A percentile compares a stretch with the other conserved stretches of the same genome.
Evolutionary conservation across 2,329 filamentous ascomycete species (phyloP).

Genomic region (Neonectria coccinea): DNA sequence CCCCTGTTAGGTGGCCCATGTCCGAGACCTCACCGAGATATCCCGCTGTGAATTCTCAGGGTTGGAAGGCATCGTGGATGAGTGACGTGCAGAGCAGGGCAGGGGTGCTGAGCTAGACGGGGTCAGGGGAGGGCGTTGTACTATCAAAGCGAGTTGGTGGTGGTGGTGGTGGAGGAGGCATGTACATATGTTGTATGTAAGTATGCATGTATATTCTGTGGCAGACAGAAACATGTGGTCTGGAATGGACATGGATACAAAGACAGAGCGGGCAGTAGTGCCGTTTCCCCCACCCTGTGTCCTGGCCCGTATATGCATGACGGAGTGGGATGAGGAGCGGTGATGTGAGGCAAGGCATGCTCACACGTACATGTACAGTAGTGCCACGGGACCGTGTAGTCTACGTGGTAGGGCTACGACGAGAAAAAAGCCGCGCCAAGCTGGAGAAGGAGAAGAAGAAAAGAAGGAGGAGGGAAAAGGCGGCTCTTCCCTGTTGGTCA

Average conservation of each 20-base stretch:
- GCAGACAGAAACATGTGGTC: neutral
- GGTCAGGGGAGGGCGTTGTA: constrained; percentile 3
- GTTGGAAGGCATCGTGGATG: neutral
- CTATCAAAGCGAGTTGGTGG: neutral
- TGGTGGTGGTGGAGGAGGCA: neutral
- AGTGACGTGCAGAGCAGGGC: neutral
- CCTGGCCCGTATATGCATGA: constrained; percentile 25
- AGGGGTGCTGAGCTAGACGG: constrained; percentile 1
- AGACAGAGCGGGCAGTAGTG: constrained; percentile 18
- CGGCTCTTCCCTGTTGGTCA: neutral
- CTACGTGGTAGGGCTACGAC: neutral
- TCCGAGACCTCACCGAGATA: neutral
- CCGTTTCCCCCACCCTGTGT: neutral
- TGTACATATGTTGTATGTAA: no score
- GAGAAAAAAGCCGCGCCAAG: neutral
- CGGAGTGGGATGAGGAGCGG: constrained; percentile 6
- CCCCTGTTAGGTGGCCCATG: neutral
- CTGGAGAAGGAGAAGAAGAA: neutral
- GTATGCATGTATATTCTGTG: no score
- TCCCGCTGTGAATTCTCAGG: neutral
- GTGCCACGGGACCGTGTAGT: neutral
- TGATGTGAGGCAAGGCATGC: constrained; percentile 3
- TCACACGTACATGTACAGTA: neutral
- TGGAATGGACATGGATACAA: neutral
- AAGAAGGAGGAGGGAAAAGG: neutral